Evolutionary conservation across 1,284 basidiomycete genomes (phyloP).

Genomic region (Cerioporus squamosus): DNA sequence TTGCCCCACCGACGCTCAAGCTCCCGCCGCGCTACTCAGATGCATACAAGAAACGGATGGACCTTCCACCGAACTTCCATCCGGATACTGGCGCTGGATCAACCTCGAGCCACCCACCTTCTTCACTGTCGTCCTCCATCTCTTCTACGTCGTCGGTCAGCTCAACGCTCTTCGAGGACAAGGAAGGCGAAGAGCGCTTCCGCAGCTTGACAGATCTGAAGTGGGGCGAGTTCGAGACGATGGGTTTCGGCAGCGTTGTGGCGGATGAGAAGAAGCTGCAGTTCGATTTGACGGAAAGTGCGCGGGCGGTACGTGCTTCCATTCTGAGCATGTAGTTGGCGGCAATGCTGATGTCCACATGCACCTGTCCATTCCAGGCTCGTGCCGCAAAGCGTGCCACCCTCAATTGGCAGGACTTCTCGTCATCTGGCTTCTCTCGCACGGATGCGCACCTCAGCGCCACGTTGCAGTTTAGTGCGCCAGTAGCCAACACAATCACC

Average conservation of each 20-base stretch:
- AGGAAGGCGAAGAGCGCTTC: slow-evolving; percentile 67
- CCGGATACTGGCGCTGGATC: slow-evolving; percentile 48
- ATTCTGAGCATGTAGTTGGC: not conserved
- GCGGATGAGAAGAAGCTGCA: slow-evolving; percentile 71
- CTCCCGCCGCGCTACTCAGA: slow-evolving; percentile 67
- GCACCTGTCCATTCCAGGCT: slow-evolving; percentile 45
- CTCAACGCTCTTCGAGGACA: slow-evolving; percentile 38
- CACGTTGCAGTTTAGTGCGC: slow-evolving; percentile 81
- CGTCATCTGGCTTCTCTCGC: slow-evolving; percentile 77
- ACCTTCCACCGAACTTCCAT: slow-evolving; percentile 59
- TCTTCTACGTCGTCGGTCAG: slow-evolving; percentile 37
- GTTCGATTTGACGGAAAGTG: slow-evolving; percentile 86
- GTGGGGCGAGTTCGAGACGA: slow-evolving; percentile 87
- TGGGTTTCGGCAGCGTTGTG: slow-evolving; percentile 70
- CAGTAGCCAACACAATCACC: slow-evolving; percentile 65
- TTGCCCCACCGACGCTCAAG: slow-evolving; percentile 62
- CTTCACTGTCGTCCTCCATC: slow-evolving; percentile 34
- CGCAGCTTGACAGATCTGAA: slow-evolving; percentile 80
- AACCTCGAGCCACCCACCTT: slow-evolving; percentile 27
- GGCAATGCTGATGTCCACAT: too few relatives aligned
- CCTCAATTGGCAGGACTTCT: slow-evolving; percentile 88
- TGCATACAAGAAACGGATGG: slow-evolving; percentile 72
- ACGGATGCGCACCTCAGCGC: slow-evolving; percentile 73
- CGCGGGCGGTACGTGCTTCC: slow-evolving; percentile 67
- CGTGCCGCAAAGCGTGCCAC: slow-evolving; percentile 76